phyloP scores from a whole-genome alignment of 768 basidiomycete genomes.

The Serendipita sp. region DNA sequence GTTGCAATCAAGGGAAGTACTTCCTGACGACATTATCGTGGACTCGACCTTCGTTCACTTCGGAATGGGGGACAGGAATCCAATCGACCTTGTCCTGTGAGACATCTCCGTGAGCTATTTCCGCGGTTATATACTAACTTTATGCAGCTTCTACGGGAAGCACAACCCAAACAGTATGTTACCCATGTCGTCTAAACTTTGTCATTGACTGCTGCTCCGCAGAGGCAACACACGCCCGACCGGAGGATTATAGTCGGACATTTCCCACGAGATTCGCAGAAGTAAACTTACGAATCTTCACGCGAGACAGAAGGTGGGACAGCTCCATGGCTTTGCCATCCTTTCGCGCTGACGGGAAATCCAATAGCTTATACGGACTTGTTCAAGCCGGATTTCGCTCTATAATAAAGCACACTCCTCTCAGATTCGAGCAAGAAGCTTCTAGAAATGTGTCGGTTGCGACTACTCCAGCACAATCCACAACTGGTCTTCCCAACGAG shows the following conservation, averaged over 20 bases:
- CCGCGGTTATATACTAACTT: not conserved
- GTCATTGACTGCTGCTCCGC: not conserved
- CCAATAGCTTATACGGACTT: slow-evolving; percentile 34
- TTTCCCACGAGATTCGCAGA: slow-evolving; percentile 56
- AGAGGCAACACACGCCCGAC: slow-evolving; percentile 30
- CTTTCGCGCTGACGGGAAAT: not conserved
- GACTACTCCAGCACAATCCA: not conserved
- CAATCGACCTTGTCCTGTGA: slow-evolving; percentile 28
- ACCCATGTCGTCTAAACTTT: not conserved
- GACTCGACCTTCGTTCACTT: slow-evolving; percentile 54
- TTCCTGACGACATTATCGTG: slow-evolving; percentile 40
- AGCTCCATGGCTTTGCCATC: not conserved
- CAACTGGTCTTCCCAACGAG: not conserved
- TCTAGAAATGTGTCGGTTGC: not conserved
- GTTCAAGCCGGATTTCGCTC: slow-evolving; percentile 54
- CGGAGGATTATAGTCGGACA: slow-evolving; percentile 47
- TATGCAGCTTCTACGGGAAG: slow-evolving; percentile 61
- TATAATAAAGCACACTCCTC: slow-evolving; percentile 18
- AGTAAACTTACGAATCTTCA: slow-evolving; percentile 51
- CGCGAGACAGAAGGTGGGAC: slow-evolving; percentile 36
- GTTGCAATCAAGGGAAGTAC: not conserved
- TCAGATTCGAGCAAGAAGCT: not conserved
- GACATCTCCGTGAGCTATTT: not conserved
- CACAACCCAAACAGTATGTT: slow-evolving; percentile 37
- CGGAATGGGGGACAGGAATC: slow-evolving; percentile 57